Conservation (phyloP, 2,329 filamentous ascomycete species). For the Clarireedia hainanense region DNA sequence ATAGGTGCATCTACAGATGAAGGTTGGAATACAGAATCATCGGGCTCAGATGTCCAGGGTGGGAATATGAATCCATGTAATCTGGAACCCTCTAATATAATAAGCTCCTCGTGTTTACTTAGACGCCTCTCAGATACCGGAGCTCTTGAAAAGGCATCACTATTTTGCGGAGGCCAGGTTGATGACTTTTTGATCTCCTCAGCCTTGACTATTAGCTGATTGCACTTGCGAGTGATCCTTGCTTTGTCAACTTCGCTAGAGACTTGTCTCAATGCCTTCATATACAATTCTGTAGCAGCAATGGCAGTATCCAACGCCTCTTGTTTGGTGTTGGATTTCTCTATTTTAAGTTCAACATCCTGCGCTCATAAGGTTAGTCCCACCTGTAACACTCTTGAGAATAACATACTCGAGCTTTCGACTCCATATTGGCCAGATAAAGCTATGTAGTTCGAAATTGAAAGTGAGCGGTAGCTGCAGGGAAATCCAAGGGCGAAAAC, state of each 20-base stretch:
- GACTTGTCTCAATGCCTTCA: constrained; percentile 62
- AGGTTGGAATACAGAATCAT: constrained; percentile 52
- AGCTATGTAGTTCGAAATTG: background rate
- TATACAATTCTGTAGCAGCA: constrained; percentile 69
- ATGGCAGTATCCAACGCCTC: constrained; percentile 71
- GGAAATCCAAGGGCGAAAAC: no score
- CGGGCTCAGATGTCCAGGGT: constrained; percentile 66
- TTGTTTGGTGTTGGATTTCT: constrained; percentile 42
- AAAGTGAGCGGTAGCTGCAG: background rate
- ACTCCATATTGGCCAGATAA: constrained; percentile 32
- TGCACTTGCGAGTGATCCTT: constrained; percentile 60
- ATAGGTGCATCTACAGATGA: constrained; percentile 34
- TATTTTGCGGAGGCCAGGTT: constrained; percentile 17
- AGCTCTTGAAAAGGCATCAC: constrained; percentile 25
- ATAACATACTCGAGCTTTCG: constrained; percentile 36
- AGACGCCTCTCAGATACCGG: constrained; percentile 48
- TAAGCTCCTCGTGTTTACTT: constrained; percentile 64
- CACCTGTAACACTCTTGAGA: constrained; percentile 1
- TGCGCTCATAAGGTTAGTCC: constrained; percentile 27
- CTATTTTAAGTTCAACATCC: constrained; percentile 46
- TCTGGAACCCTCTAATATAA: constrained; percentile 68
- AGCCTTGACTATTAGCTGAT: constrained; percentile 60
- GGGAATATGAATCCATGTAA: constrained; percentile 79
- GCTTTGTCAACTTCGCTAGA: constrained; percentile 54
- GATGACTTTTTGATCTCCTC: constrained; percentile 61